phyloP scores from a whole-genome alignment of 2,329 filamentous ascomycete genomes.

The Microdochium paspali region DNA sequence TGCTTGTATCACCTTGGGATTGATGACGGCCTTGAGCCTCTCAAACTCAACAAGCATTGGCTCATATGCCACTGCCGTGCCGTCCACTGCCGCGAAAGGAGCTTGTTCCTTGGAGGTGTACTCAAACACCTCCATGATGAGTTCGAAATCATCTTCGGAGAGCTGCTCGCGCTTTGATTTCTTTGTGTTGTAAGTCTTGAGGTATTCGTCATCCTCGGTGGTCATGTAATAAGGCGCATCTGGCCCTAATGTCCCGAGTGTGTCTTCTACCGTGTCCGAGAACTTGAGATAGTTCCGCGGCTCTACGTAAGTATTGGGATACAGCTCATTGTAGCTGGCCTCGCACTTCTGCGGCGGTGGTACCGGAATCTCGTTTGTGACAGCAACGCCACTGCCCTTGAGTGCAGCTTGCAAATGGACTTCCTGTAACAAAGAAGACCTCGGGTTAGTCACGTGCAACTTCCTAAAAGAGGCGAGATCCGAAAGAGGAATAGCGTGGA shows the following conservation, averaged over 20 bases:
- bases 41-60: conserved; percentile 42
- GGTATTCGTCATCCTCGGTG: conserved; percentile 76
- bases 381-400: conserved; percentile 43
- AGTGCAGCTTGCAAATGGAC: conserved; percentile 85
- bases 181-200: conserved; percentile 77
- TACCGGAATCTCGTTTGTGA: conserved; percentile 55
- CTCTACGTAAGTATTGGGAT: conserved; percentile 69
- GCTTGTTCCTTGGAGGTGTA: conserved; percentile 74
- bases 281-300: conserved; percentile 94
- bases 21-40: conserved; percentile 13
- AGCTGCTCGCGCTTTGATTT: conserved; percentile 54
- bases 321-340: conserved; percentile 82
- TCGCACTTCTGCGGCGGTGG: conserved; percentile 54
- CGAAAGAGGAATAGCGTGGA: background rate
- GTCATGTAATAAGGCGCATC: conserved; percentile 71
- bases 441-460: conserved; percentile 18
- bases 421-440: conserved; percentile 52
- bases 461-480: background rate
- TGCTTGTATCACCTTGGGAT: conserved; percentile 35
- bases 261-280: conserved; percentile 96
- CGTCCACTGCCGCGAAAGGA: conserved; percentile 84
- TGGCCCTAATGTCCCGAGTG: conserved; percentile 57
- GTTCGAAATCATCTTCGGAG: conserved; percentile 86
- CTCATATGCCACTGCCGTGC: conserved; percentile 69
- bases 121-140: conserved; percentile 91